Conservation (phyloP, 768 basidiomycete genomes). For the Rhodotorula diobovata region DNA sequence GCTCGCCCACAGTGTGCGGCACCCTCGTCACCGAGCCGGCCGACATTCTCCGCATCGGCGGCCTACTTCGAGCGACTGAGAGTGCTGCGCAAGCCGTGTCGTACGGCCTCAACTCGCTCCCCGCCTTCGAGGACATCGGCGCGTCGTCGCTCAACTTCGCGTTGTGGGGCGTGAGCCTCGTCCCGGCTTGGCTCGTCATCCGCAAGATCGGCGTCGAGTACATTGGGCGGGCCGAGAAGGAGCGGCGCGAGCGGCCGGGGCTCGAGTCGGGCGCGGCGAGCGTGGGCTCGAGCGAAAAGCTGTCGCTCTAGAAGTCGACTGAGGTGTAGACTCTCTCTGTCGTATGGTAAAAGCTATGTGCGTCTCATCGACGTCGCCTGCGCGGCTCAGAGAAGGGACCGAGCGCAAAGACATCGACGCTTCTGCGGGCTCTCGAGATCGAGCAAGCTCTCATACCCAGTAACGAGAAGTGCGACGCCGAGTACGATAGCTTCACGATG, state of each 20-base stretch:
- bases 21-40: conserved; percentile 10
- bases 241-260: background rate
- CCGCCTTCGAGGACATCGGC: conserved; percentile 17
- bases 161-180: conserved; percentile 23
- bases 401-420: too few species aligned
- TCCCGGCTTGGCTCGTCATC: conserved; percentile 33
- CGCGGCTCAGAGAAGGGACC: too few species aligned
- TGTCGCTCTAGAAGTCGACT: background rate
- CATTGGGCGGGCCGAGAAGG: conserved; percentile 9
- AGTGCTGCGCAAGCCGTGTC: conserved; percentile 26
- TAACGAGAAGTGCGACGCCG: too few species aligned
- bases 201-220: conserved; percentile 28
- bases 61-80: conserved; percentile 24
- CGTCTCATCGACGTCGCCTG: too few species aligned
- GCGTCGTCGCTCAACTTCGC: conserved; percentile 30
- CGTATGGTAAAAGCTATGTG: too few species aligned
- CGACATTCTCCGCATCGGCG: conserved; percentile 27
- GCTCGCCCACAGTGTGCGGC: background rate
- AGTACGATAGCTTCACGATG: too few species aligned
- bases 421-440: too few species aligned
- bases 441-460: too few species aligned
- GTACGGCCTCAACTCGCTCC: conserved; percentile 27
- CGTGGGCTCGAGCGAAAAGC: background rate
- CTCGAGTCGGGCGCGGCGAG: conserved; percentile 1
- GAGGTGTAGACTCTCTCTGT: background rate